Evolutionary conservation across 169 alveolate species (phyloP), one percentile per base, ranked within the genome.

Genomic region (Babesia caballi): DNA sequence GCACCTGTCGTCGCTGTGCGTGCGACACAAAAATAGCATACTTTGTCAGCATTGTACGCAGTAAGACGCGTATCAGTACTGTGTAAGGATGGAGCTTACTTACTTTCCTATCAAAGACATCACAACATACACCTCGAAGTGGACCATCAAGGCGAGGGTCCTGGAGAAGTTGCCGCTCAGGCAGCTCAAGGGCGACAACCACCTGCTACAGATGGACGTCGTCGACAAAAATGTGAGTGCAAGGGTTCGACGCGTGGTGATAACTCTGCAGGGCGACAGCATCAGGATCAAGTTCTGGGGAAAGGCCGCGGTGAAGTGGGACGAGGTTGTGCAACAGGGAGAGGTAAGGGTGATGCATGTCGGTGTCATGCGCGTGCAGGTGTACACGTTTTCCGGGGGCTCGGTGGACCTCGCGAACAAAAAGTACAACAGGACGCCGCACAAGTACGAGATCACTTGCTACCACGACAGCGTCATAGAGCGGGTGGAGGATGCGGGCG

Each of bases 261-360:
- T 38, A 32, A 33, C 17, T 47, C 21, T 17, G 23, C 85, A 86
- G 69, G 92, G 92, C 7, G 92, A 86, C 53, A 82, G 82, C 28
- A 86, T 86, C 46, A 59, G 90, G 32, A 76, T 78, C 35, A 86
- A 86, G 52, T 86, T 86, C 42, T 86, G 92, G 92, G 92, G 92
- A 19, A 71, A 80, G 28, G 50, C 92, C n/a, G 92, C 92, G 15
- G 82, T 63, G 60, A 86, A 86, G 28, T 82, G 90, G 90, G 69
- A 77, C 53, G 85, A 82, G 36, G 53, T 42, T 51, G 52, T 86
- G 32, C 80, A 86, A 36, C 51, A 77, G 57, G 88, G 88, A 66
- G 74, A 80, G 46, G 84, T 74, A 51, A 28, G 70, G 8, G 19
- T 35, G 8, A n/a, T n/a, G n/a, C n/a, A n/a, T n/a, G n/a, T n/a